Conservation (phyloP, 192 early-diverging fungal species). For the Coemansia sp. region DNA sequence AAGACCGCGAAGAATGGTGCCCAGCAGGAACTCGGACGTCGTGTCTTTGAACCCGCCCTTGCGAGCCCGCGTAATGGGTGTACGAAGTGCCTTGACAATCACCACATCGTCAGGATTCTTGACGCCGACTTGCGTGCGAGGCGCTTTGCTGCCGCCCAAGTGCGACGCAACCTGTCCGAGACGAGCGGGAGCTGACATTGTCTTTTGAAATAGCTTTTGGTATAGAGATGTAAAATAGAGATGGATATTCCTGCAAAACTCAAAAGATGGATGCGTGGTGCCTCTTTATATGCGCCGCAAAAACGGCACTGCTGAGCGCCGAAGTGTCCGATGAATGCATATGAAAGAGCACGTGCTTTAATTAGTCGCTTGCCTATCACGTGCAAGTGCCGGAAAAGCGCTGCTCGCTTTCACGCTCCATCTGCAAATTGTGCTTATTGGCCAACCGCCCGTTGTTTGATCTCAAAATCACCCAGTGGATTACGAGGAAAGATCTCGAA, state of each 20-base stretch:
- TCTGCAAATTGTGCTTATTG: no score
- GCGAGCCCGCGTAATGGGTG: constrained; percentile 83
- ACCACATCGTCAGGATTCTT: constrained; percentile 91
- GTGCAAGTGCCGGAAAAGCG: constrained; percentile 1
- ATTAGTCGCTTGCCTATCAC: constrained; percentile 11
- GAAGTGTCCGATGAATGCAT: neutral
- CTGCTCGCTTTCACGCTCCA: neutral
- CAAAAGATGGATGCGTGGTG: neutral
- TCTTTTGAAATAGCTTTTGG: neutral
- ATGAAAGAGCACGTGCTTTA: constrained; percentile 4
- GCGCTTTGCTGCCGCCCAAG: constrained; percentile 41
- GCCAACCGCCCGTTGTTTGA: no score
- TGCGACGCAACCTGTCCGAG: constrained; percentile 55
- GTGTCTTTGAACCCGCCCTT: constrained; percentile 94
- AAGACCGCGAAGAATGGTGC: constrained; percentile 73
- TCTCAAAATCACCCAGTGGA: neutral
- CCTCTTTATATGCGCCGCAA: constrained; percentile 12
- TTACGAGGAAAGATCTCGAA: neutral
- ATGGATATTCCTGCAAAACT: neutral
- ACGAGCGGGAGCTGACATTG: constrained; percentile 32
- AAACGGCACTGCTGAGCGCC: neutral
- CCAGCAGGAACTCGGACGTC: constrained; percentile 77
- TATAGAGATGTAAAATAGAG: constrained; percentile 1
- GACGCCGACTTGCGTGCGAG: constrained; percentile 61
- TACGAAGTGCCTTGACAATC: constrained; percentile 86